A percentile compares a stretch with the other conserved stretches of the same genome.
phyloP scores from a whole-genome alignment of 2,329 filamentous ascomycete species.

The Sordariomycetes sp. region DNA sequence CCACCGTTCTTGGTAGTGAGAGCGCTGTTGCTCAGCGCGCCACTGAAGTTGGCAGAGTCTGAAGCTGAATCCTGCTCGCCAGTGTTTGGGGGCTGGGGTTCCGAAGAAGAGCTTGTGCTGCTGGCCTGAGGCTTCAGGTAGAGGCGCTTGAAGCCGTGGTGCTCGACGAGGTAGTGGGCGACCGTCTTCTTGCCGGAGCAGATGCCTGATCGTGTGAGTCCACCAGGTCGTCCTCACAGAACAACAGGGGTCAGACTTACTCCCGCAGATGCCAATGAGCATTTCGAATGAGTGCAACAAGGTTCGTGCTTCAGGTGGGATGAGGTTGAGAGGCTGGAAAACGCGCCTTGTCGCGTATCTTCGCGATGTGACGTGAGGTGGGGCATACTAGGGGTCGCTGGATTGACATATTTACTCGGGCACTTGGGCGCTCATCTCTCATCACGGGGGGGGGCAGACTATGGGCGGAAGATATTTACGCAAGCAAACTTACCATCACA shows the following conservation, averaged over 20 bases:
- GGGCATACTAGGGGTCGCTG: neutral
- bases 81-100: neutral
- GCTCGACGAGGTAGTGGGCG: constrained; percentile 74
- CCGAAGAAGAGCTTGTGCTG: constrained; percentile 4
- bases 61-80: neutral
- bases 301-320: neutral
- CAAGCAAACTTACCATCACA: no score
- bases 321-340: neutral
- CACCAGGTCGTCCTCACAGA: constrained; percentile 6
- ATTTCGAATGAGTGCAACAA: constrained; percentile 38
- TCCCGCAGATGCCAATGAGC: constrained; percentile 70
- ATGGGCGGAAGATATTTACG: no score
- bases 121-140: constrained; percentile 33
- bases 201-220: constrained; percentile 54
- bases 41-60: constrained; percentile 10
- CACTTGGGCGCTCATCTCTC: no score
- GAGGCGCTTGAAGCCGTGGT: constrained; percentile 73
- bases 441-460: no score
- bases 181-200: constrained; percentile 90
- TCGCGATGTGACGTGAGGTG: no score
- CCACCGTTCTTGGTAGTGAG: constrained; percentile 16
- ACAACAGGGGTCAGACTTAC: constrained; percentile 29
- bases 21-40: constrained; percentile 14
- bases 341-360: neutral
- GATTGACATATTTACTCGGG: no score